These are phyloP conservation scores for Gossypium gossypioides DNA, from an alignment of 441 rosid genomes.

Conservation along the genomic window DNA sequence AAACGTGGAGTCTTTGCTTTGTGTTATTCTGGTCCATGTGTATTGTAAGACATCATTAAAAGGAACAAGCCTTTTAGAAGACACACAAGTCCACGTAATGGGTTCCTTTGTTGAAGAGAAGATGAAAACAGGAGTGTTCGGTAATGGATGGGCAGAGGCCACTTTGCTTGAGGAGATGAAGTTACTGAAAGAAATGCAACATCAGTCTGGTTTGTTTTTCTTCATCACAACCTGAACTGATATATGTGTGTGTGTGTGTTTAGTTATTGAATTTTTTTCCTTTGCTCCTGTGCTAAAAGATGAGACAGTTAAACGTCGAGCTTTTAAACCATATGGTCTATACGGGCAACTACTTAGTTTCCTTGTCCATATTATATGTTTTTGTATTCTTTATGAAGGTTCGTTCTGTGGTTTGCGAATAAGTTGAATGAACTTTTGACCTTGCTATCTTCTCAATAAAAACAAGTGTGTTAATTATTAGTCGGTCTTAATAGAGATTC, in stretches of 20 bases:
- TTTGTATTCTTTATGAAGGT: background rate
- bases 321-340: background rate
- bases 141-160: slow-evolving; percentile 33
- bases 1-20: slow-evolving; percentile 19
- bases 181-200: slow-evolving; percentile 70
- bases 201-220: slow-evolving; percentile 60
- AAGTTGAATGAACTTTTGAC: background rate
- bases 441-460: background rate
- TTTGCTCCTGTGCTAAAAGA: background rate
- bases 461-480: background rate
- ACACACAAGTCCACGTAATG: slow-evolving; percentile 25
- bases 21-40: slow-evolving; percentile 16
- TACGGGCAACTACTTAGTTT: background rate
- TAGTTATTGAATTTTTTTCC: background rate
- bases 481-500: background rate
- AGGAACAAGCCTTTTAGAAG: slow-evolving; percentile 2
- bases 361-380: background rate
- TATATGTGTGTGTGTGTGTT: background rate
- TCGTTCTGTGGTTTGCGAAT: no score
- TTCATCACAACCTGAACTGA: background rate
- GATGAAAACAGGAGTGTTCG: slow-evolving; percentile 35
- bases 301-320: background rate
- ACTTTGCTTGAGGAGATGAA: slow-evolving; percentile 76
- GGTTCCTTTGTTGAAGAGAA: slow-evolving; percentile 56
- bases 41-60: background rate